phyloP scores from a whole-genome alignment of 2,329 filamentous ascomycete species.

The Microsporum audouinii region DNA sequence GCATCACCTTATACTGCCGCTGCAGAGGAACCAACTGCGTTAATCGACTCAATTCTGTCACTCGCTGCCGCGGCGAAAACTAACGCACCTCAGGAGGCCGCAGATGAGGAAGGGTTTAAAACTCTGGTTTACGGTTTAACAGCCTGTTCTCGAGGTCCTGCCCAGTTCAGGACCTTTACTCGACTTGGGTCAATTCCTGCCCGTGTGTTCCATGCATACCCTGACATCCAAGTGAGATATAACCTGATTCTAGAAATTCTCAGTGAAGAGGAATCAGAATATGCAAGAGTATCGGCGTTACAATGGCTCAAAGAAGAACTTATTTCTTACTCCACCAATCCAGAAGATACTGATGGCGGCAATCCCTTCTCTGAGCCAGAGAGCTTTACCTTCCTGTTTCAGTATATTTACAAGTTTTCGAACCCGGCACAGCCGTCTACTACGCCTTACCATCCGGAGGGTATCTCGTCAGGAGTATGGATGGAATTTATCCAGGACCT shows the following conservation, averaged over 20 bases:
- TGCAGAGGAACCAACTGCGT: conserved; percentile 32
- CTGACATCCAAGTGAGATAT: conserved; percentile 40
- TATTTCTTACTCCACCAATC: not conserved
- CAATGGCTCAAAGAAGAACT: conserved; percentile 52
- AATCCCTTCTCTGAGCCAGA: conserved; percentile 25
- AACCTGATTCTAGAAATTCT: conserved; percentile 46
- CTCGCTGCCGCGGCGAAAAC: conserved; percentile 42
- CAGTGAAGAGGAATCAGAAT: conserved; percentile 43
- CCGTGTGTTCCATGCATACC: conserved; percentile 40
- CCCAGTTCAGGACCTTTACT: conserved; percentile 24
- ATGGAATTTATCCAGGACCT: conserved; percentile 41
- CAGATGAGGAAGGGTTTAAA: conserved; percentile 42
- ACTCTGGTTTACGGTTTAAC: conserved; percentile 40
- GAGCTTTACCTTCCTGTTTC: conserved; percentile 35
- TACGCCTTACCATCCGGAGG: conserved; percentile 18
- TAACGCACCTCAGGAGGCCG: conserved; percentile 28
- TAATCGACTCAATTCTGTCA: conserved; percentile 44
- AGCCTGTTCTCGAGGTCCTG: conserved; percentile 23
- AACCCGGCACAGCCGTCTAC: conserved; percentile 15
- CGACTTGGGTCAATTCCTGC: conserved; percentile 29
- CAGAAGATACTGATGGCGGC: not conserved
- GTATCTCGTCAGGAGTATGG: conserved; percentile 20
- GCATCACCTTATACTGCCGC: conserved; percentile 22
- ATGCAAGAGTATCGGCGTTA: conserved; percentile 47
- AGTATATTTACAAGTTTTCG: conserved; percentile 36